Evolutionary conservation across 257 asterid species (phyloP).

Genomic region (Solanum bulbocastanum): DNA sequence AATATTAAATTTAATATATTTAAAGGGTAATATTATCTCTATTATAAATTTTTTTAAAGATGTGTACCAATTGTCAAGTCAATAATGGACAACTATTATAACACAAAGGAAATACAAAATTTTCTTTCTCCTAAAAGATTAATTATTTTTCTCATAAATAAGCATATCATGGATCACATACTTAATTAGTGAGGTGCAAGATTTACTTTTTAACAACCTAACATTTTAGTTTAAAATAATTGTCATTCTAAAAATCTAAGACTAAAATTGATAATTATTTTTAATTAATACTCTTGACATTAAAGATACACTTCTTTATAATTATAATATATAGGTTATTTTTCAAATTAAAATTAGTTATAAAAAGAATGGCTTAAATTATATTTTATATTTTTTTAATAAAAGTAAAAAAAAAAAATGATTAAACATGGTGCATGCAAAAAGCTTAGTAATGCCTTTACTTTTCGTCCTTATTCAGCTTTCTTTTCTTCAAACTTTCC

Average conservation of each 20-base stretch:
- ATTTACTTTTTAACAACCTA: not conserved
- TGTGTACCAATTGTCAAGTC: not conserved
- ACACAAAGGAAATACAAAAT: fast-evolving
- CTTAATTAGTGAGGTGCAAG: not conserved
- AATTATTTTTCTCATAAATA: not conserved
- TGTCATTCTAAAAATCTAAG: not conserved
- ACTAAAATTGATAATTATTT: not conserved
- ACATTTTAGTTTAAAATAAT: not conserved
- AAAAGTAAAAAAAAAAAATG: not conserved
- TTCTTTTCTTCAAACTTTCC: not conserved
- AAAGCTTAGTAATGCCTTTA: not conserved
- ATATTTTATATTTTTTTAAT: too few species aligned
- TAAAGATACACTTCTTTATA: not conserved
- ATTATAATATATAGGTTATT: too few species aligned
- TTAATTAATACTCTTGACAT: not conserved
- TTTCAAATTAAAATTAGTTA: not conserved
- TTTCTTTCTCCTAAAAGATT: not conserved
- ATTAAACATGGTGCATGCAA: not conserved
- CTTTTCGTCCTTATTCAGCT: not conserved
- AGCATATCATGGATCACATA: not conserved
- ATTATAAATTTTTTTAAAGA: too few species aligned
- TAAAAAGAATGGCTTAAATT: not conserved
- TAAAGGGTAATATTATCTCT: not conserved
- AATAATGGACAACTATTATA: not conserved
- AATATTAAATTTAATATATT: too few species aligned